Evolutionary conservation across 2,329 filamentous ascomycete species (phyloP).

Genomic region (Pezizomycotina sp.): DNA sequence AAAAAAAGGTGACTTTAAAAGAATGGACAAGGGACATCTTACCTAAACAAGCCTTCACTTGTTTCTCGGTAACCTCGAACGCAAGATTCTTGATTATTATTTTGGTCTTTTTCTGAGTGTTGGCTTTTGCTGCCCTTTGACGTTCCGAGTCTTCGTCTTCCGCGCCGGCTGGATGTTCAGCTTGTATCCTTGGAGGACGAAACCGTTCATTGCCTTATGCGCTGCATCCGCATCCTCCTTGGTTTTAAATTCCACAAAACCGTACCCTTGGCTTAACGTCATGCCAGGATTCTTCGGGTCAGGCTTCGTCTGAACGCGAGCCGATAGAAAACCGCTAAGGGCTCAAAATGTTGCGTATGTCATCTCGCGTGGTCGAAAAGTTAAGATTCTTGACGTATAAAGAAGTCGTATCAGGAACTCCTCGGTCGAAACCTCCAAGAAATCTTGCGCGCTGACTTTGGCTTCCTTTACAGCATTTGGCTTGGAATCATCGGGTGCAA

Average conservation of each 20-base stretch:
- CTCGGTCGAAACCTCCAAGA: too few species aligned
- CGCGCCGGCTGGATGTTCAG: slow-evolving; percentile 75
- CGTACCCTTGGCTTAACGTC: slow-evolving; percentile 90
- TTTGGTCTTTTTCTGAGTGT: slow-evolving; percentile 60
- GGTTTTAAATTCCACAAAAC: slow-evolving; percentile 75
- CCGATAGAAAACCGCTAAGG: slow-evolving; percentile 72
- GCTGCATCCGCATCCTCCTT: slow-evolving; percentile 66
- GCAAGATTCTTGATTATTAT: slow-evolving; percentile 96
- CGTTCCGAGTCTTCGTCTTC: slow-evolving; percentile 76
- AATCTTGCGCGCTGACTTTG: too few species aligned
- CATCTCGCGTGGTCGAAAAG: slow-evolving; percentile 67
- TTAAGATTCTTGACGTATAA: slow-evolving; percentile 89
- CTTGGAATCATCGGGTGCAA: too few species aligned
- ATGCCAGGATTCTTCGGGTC: slow-evolving; percentile 83
- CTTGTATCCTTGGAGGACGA: slow-evolving; percentile 71
- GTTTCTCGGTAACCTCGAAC: slow-evolving; percentile 87
- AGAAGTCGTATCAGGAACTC: slow-evolving; percentile 66
- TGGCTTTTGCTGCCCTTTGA: slow-evolving; percentile 68
- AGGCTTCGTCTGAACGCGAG: slow-evolving; percentile 78
- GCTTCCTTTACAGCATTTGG: too few species aligned
- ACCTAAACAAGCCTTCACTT: slow-evolving; percentile 61
- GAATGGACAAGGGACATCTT: slow-evolving; percentile 4
- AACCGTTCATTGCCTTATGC: slow-evolving; percentile 69
- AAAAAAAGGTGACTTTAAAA: background rate
- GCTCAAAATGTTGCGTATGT: slow-evolving; percentile 60